These are phyloP conservation scores for Astrephomene gubernaculifera DNA, from an alignment of 139 green algal species.

Conservation along the genomic window DNA sequence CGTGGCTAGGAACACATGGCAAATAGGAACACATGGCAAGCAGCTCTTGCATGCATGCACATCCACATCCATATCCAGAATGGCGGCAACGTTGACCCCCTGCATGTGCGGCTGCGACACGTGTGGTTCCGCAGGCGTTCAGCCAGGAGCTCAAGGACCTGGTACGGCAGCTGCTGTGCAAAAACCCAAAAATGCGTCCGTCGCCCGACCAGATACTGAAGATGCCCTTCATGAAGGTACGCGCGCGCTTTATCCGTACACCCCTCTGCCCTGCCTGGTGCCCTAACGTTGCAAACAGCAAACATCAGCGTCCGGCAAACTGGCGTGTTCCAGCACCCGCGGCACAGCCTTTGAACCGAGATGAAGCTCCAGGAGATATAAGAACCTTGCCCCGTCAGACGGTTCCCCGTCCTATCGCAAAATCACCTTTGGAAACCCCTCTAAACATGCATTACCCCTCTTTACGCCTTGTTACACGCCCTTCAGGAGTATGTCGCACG, in stretches of 20 bases:
- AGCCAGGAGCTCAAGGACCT: constrained; percentile 52
- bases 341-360: too few relatives aligned
- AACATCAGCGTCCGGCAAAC: too few relatives aligned
- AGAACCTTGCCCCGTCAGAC: too few relatives aligned
- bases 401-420: not conserved
- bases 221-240: constrained; percentile 58
- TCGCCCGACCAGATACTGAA: constrained; percentile 54
- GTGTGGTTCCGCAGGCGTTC: constrained; percentile 27
- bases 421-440: not conserved
- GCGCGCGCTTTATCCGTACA: not conserved
- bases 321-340: too few relatives aligned
- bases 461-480: not conserved
- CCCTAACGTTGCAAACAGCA: not conserved
- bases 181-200: constrained; percentile 52
- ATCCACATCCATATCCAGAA: too few relatives aligned
- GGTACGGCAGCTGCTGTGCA: constrained; percentile 53
- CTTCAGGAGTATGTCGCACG: constrained; percentile 47
- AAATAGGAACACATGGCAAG: too few relatives aligned
- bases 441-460: too few relatives aligned
- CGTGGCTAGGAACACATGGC: too few relatives aligned
- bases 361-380: too few relatives aligned
- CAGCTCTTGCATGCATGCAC: too few relatives aligned
- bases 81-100: too few relatives aligned
- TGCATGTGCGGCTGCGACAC: too few relatives aligned
- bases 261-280: not conserved